phyloP scores from a whole-genome alignment of 331 rosid genomes.

The Pyracantha coccinea region DNA sequence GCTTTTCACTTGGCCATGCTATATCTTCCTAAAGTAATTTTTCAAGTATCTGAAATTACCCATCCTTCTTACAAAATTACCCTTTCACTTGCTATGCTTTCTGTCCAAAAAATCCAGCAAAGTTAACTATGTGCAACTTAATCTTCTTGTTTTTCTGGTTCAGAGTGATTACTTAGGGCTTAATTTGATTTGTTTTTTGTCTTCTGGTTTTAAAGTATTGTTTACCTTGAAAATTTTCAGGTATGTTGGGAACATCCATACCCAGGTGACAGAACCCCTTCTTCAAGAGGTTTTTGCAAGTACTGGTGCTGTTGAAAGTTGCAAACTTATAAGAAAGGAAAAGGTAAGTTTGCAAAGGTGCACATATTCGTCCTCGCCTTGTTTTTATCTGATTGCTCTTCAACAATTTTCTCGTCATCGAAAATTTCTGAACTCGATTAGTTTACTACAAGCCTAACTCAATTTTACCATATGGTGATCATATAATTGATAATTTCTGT shows the following conservation, averaged over 20 bases:
- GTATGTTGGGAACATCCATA: slow-evolving; percentile 88
- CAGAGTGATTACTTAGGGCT: slow-evolving; percentile 18
- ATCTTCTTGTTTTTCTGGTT: neutral
- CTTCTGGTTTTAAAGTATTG: slow-evolving; percentile 32
- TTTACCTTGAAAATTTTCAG: slow-evolving; percentile 58
- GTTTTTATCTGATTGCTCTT: neutral
- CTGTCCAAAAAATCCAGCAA: neutral
- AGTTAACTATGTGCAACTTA: neutral
- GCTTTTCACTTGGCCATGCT: neutral
- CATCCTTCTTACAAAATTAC: neutral
- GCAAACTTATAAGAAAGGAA: slow-evolving; percentile 92
- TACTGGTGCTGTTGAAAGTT: slow-evolving; percentile 88
- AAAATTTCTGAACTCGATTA: neutral
- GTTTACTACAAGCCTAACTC: neutral
- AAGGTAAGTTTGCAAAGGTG: slow-evolving; percentile 38
- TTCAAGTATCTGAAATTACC: neutral
- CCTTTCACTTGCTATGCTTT: neutral
- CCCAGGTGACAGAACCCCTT: slow-evolving; percentile 93
- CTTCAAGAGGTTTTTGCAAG: slow-evolving; percentile 95
- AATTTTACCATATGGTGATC: neutral
- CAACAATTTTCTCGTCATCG: neutral
- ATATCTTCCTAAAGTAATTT: neutral
- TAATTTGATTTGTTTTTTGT: slow-evolving; percentile 21
- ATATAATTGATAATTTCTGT: slow-evolving; percentile 14
- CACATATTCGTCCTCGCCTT: neutral